Conservation (phyloP, 1,284 basidiomycete species). For the Ustilago curta region DNA sequence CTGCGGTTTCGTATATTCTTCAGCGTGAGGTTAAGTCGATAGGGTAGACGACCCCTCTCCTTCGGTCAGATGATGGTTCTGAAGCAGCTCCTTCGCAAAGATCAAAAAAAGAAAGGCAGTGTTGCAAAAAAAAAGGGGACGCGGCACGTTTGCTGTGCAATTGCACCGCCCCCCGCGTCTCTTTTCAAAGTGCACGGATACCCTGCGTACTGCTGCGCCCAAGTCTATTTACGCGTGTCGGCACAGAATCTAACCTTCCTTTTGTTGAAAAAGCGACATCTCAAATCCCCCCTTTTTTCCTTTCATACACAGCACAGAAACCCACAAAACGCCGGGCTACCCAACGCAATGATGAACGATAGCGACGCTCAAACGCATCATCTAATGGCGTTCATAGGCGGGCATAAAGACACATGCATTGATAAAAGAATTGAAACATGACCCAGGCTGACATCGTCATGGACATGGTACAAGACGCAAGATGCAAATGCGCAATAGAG, state of each 20-base stretch:
- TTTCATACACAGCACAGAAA: neutral
- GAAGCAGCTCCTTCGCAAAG: too few relatives aligned
- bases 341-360: too few relatives aligned
- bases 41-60: too few relatives aligned
- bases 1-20: neutral
- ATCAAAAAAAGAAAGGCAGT: too few relatives aligned
- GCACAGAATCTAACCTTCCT: neutral
- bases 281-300: neutral
- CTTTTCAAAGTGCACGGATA: too few relatives aligned
- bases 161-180: too few relatives aligned
- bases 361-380: neutral
- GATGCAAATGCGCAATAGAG: conserved; percentile 2
- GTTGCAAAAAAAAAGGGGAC: too few relatives aligned
- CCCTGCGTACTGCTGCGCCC: too few relatives aligned
- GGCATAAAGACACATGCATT: neutral
- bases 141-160: too few relatives aligned
- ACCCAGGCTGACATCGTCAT: neutral
- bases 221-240: neutral
- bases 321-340: too few relatives aligned
- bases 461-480: conserved; percentile 5
- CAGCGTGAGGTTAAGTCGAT: too few relatives aligned
- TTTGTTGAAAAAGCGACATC: neutral
- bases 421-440: neutral
- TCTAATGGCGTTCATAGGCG: neutral
- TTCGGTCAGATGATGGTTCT: too few relatives aligned